Base-by-base conservation (phyloP, 768 basidiomycete genomes). In the Naganishia onofrii region DNA sequence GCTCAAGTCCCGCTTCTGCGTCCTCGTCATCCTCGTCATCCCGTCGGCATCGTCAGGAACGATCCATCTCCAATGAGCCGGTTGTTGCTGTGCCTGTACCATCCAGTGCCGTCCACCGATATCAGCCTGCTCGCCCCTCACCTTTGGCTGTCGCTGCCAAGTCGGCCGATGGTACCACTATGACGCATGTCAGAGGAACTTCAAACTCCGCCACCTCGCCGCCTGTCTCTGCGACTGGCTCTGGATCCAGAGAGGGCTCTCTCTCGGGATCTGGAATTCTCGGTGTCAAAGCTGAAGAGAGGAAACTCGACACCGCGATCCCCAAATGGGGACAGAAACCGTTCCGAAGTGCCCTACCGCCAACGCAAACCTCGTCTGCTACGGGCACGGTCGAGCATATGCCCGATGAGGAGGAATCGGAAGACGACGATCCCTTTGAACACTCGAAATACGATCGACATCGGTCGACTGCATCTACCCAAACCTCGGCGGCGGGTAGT, bases 311-410 rank as follows among this genome's bases (percentile, higher is more conserved):
- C 46, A 44, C 58, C 23, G 29, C 38, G 10, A 42, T 60, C 4
- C 68, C 68, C 31, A 69, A 69, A 34, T 69, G 68, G 68, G 68
- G 68, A 15, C 46, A 42, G 21, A 69, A 69, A 23, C 68, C 68
- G 28, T 69, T 69, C 51, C 51, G 68, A 48, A 68, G 67, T 29
- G 44, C 68, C 32, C n/a, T 42, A 0, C 28, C 68, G 13, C 13
- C 57, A 38, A 38, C 57, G 32, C 31, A 58, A 38, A 38, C 57
- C n/a, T 1, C 57, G 15, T 12, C 15, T 17, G 15, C 3, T 0
- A 3, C 48, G n/a, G 48, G 13, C 21, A 44, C 60, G 42, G 38
- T 23, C 23, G 38, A 63, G 12, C 57, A 36, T 10, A 23, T 58
- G n/a, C 31, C 57, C 21, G 57, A 32, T 19, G 17, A 58, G 12